A percentile compares a stretch with the other conserved stretches of the same genome.
These are phyloP conservation scores for Teunomyces kruisii DNA, from an alignment of 805 yeast species.

Conservation along the genomic window DNA sequence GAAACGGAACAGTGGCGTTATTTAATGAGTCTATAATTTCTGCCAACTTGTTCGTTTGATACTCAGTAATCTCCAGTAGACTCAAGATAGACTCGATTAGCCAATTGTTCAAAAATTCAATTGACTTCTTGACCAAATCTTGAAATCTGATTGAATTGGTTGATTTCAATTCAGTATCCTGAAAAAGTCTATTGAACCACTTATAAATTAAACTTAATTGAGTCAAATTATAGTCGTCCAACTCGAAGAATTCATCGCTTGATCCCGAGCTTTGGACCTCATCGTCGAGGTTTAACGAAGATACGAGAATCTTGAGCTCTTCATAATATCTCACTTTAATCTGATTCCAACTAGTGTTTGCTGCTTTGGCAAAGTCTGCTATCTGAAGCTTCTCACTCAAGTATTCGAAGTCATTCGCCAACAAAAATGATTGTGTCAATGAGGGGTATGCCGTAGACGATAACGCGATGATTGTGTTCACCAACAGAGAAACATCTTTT, in stretches of 20 bases:
- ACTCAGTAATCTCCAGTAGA: slow-evolving; percentile 35
- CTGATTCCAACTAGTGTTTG: slow-evolving; percentile 21
- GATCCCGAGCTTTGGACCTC: slow-evolving; percentile 4
- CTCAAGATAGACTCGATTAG: slow-evolving; percentile 23
- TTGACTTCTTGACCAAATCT: slow-evolving; percentile 21
- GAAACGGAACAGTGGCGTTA: slow-evolving; percentile 20
- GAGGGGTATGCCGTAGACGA: slow-evolving; percentile 34
- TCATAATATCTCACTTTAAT: slow-evolving; percentile 15
- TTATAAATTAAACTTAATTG: slow-evolving; percentile 18
- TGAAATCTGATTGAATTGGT: slow-evolving; percentile 31
- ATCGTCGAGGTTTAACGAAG: slow-evolving; percentile 13
- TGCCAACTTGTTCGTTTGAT: slow-evolving; percentile 31
- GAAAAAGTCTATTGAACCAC: slow-evolving; percentile 22
- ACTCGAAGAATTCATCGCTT: slow-evolving; percentile 12
- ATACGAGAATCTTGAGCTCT: slow-evolving; percentile 16
- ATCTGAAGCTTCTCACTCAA: slow-evolving; percentile 15
- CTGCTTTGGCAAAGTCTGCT: slow-evolving; percentile 15
- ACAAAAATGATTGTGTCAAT: slow-evolving; percentile 29
- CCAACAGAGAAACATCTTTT: slow-evolving; percentile 16
- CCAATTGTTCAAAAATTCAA: slow-evolving; percentile 31
- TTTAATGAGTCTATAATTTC: slow-evolving; percentile 22
- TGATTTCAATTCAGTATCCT: slow-evolving; percentile 18
- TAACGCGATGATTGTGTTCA: slow-evolving; percentile 31
- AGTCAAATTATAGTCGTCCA: slow-evolving; percentile 19
- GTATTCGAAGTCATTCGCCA: slow-evolving; percentile 34